A percentile compares a stretch with the other conserved stretches of the same genome.
Conservation (phyloP, 345 rosid genomes). For the Eucalyptus globulus region DNA sequence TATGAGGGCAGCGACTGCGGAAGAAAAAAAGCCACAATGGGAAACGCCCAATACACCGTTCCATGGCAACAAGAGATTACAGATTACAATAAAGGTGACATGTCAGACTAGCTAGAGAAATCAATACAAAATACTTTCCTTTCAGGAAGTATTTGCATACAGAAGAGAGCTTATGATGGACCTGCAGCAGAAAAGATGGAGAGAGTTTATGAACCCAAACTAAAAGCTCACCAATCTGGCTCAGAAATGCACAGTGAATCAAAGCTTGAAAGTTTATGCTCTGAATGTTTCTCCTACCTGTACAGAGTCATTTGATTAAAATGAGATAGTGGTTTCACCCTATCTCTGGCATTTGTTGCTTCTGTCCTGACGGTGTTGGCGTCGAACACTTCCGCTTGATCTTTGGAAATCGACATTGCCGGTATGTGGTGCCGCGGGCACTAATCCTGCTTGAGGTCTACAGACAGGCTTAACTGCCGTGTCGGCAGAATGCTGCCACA, state of each 20-base stretch:
- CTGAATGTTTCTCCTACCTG: background rate
- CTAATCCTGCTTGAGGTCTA: constrained; percentile 1
- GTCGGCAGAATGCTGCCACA: constrained; percentile 15
- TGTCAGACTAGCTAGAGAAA: background rate
- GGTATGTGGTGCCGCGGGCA: constrained; percentile 1
- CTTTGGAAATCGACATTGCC: constrained; percentile 2
- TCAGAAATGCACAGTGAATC: background rate
- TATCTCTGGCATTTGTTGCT: constrained; percentile 7
- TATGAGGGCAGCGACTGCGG: background rate
- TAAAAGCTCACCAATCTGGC: background rate
- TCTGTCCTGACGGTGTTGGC: constrained; percentile 4
- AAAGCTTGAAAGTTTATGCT: background rate
- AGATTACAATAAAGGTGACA: background rate
- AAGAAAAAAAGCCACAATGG: background rate
- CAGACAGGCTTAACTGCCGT: constrained; percentile 5
- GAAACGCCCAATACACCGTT: background rate
- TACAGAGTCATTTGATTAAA: background rate
- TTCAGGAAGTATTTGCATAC: background rate
- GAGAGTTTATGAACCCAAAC: background rate
- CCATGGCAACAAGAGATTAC: background rate
- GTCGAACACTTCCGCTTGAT: constrained; percentile 3
- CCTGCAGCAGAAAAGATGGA: background rate
- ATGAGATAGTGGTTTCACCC: background rate
- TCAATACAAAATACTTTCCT: background rate
- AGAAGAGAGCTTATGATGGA: background rate